A percentile compares a stretch with the other conserved stretches of the same genome.
Evolutionary conservation across 768 basidiomycete genomes (phyloP).

Genomic region (Boletus bicolor): DNA sequence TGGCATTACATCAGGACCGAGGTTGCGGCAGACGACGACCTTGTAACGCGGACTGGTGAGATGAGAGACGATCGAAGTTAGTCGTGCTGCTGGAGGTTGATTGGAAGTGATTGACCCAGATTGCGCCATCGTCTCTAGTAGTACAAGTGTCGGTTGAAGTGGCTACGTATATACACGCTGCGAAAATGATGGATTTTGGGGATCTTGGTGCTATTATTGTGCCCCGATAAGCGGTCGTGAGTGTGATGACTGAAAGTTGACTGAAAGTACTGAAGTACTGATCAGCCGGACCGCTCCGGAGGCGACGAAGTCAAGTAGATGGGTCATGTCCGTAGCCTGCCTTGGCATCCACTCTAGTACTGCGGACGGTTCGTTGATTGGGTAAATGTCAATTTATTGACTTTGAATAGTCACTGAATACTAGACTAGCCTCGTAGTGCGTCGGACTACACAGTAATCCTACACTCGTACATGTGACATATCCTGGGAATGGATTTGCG

Average conservation of each 20-base stretch:
- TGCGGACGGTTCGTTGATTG: no score
- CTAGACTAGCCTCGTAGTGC: no score
- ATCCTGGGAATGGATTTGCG: no score
- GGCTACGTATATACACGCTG: not conserved
- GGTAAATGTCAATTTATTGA: no score
- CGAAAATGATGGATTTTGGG: not conserved
- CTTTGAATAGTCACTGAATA: no score
- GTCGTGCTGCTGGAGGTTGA: constrained; percentile 12
- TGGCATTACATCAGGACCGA: constrained; percentile 65
- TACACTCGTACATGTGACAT: no score
- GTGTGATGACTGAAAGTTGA: no score
- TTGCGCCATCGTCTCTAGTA: constrained; percentile 19
- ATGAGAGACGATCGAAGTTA: constrained; percentile 26
- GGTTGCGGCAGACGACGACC: constrained; percentile 56
- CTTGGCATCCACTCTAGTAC: no score
- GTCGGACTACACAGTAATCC: no score
- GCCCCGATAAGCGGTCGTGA: no score
- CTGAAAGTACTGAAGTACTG: not conserved
- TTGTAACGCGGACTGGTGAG: constrained; percentile 31
- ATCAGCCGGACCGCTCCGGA: constrained; percentile 2
- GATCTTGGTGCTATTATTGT: not conserved
- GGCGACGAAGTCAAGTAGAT: not conserved
- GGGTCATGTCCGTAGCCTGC: not conserved
- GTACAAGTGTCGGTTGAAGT: not conserved
- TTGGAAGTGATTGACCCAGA: constrained; percentile 25